Evolutionary conservation across 148 eudicot genomes (phyloP).

Genomic region (Hydrangea macrophylla): DNA sequence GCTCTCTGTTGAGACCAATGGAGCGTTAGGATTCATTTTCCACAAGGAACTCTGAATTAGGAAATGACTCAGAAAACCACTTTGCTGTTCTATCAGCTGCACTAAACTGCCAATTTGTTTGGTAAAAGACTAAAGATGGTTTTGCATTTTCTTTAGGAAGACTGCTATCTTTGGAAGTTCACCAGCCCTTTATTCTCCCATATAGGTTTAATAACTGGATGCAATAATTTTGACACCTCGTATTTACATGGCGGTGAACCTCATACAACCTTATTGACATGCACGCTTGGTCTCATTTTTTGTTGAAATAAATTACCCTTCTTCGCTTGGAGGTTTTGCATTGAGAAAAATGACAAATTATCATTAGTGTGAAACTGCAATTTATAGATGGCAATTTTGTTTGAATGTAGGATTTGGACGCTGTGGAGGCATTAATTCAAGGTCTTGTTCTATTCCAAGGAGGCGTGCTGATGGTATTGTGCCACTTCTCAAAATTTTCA

Average conservation of each 20-base stretch:
- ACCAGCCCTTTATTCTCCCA: background rate
- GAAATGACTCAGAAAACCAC: too few species aligned
- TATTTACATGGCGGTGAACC: background rate
- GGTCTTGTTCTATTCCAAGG: constrained; percentile 99
- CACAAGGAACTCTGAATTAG: too few species aligned
- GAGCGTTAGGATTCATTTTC: too few species aligned
- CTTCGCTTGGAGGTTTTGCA: background rate
- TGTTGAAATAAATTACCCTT: background rate
- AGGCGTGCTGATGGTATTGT: constrained; percentile 90
- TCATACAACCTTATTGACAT: background rate
- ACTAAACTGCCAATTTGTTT: background rate
- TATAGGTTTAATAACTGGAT: background rate
- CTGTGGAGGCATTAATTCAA: constrained; percentile 97
- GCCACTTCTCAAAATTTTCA: constrained; percentile 12
- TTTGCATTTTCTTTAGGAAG: background rate
- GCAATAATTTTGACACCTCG: background rate
- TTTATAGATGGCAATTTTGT: background rate
- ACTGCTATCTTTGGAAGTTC: background rate
- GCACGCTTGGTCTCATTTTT: too few species aligned
- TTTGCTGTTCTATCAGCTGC: too few species aligned
- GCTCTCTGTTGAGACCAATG: too few species aligned
- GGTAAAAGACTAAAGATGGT: background rate
- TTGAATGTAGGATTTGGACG: constrained; percentile 83
- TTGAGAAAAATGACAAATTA: background rate
- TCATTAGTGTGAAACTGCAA: background rate